Evolutionary conservation across 345 rosid genomes (phyloP).

Genomic region (Citrus hindsii): DNA sequence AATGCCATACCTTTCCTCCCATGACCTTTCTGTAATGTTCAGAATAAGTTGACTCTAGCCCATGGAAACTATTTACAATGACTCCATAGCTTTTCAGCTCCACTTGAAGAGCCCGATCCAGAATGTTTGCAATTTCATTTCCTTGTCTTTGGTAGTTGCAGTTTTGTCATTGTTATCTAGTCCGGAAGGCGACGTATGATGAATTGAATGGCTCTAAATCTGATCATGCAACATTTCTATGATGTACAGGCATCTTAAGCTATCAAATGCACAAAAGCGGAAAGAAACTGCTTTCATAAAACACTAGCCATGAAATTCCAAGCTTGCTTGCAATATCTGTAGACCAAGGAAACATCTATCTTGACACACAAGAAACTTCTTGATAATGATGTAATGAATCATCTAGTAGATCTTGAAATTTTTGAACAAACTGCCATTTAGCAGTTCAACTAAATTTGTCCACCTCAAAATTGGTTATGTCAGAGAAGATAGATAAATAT

Average conservation of each 20-base stretch:
- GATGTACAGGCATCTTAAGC: too few relatives aligned
- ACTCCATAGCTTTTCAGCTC: conserved; percentile 15
- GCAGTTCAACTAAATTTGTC: too few relatives aligned
- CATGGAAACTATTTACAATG: conserved; percentile 17
- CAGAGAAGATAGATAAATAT: too few relatives aligned
- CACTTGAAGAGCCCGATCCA: background rate
- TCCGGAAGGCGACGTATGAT: background rate
- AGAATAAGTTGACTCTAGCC: conserved; percentile 20
- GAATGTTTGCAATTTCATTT: too few relatives aligned
- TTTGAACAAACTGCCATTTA: too few relatives aligned
- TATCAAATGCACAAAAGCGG: background rate
- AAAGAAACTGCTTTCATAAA: conserved; percentile 35
- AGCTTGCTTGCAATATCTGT: conserved; percentile 1
- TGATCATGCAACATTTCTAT: background rate
- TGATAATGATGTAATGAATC: background rate
- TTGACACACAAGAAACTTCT: background rate
- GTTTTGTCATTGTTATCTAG: background rate
- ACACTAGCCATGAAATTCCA: conserved; percentile 33
- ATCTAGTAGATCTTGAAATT: too few relatives aligned
- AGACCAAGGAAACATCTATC: too few relatives aligned
- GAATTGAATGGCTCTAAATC: conserved; percentile 22
- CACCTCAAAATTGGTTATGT: too few relatives aligned
- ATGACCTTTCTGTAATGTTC: conserved; percentile 21
- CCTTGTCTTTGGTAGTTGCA: too few relatives aligned
- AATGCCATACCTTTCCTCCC: conserved; percentile 22